Evolutionary conservation across 192 early-diverging fungal genomes (phyloP).

Genomic region (Coemansia sp.): DNA sequence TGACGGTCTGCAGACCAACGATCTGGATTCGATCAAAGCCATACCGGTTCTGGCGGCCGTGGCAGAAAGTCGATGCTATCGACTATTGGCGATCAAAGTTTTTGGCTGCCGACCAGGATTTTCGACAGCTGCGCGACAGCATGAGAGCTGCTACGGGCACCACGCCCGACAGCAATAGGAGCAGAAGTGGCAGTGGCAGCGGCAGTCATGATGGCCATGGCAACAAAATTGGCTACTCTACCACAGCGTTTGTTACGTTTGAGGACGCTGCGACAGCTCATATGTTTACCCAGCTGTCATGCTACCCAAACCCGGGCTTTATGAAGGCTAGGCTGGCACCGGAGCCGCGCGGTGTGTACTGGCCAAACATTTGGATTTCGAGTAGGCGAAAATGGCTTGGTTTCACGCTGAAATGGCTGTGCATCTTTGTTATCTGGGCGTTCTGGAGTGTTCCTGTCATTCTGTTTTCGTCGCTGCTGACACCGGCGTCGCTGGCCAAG

Average conservation of each 20-base stretch:
- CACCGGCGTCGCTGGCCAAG: conserved; percentile 59
- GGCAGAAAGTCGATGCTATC: conserved; percentile 69
- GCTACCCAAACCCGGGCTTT: conserved; percentile 65
- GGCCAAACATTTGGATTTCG: conserved; percentile 71
- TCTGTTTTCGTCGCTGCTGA: conserved; percentile 65
- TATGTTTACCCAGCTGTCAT: conserved; percentile 65
- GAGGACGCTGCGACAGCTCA: conserved; percentile 69
- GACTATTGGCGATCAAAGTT: conserved; percentile 61
- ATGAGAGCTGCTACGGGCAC: conserved; percentile 1
- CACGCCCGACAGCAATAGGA: not conserved
- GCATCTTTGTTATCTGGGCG: conserved; percentile 67
- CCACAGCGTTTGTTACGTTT: conserved; percentile 79
- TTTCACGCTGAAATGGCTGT: conserved; percentile 54
- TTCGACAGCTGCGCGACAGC: conserved; percentile 48
- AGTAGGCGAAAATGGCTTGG: conserved; percentile 58
- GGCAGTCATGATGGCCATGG: not conserved
- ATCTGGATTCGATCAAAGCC: conserved; percentile 32
- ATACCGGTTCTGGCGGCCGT: conserved; percentile 48
- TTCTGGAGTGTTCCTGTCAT: conserved; percentile 77
- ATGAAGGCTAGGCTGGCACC: conserved; percentile 65
- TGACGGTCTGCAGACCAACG: conserved; percentile 12
- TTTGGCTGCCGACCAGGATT: conserved; percentile 57
- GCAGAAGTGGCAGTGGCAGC: not conserved
- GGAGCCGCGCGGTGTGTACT: conserved; percentile 75
- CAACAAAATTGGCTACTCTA: conserved; percentile 33